Percentiles rank a stretch among this genome's conserved stretches.
These are phyloP conservation scores for Nakaseomyces uthaithaninus DNA, from an alignment of 1,139 yeast genomes.

Conservation along the genomic window DNA sequence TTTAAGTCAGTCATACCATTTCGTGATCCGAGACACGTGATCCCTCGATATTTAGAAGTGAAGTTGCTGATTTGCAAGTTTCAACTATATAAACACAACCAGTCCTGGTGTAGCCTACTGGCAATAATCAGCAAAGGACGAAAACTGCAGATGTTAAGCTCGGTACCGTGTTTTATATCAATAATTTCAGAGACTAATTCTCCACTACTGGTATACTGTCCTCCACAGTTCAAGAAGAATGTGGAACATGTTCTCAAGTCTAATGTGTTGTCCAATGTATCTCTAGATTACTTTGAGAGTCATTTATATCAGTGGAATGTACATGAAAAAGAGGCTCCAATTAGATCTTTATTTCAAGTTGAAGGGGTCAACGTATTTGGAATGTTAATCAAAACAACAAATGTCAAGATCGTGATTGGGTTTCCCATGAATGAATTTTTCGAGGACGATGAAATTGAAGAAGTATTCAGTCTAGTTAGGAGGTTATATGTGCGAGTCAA, in stretches of 20 bases:
- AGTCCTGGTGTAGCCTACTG: too few relatives aligned
- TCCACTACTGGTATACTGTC: constrained; percentile 24
- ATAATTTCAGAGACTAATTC: constrained; percentile 21
- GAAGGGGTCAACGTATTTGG: constrained; percentile 29
- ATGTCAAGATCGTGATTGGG: constrained; percentile 27
- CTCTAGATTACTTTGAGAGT: constrained; percentile 30
- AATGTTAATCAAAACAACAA: constrained; percentile 23
- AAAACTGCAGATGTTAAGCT: not conserved
- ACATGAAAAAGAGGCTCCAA: constrained; percentile 12
- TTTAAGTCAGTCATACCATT: too few relatives aligned
- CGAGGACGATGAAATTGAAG: constrained; percentile 16
- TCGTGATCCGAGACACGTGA: too few relatives aligned
- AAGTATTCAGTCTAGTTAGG: constrained; percentile 22
- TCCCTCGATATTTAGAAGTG: not conserved
- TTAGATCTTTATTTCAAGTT: constrained; percentile 23
- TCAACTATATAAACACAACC: too few relatives aligned
- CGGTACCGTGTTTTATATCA: constrained; percentile 22
- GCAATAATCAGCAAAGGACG: not conserved
- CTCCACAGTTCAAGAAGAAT: constrained; percentile 12
- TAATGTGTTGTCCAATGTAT: constrained; percentile 28
- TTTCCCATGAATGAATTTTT: constrained; percentile 13
- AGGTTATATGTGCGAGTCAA: constrained; percentile 22
- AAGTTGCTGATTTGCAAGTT: not conserved
- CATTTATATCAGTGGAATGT: constrained; percentile 20
- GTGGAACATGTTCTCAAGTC: constrained; percentile 23